phyloP scores from a whole-genome alignment of 2,329 filamentous ascomycete genomes.

The Ceratocystis huliohia region DNA sequence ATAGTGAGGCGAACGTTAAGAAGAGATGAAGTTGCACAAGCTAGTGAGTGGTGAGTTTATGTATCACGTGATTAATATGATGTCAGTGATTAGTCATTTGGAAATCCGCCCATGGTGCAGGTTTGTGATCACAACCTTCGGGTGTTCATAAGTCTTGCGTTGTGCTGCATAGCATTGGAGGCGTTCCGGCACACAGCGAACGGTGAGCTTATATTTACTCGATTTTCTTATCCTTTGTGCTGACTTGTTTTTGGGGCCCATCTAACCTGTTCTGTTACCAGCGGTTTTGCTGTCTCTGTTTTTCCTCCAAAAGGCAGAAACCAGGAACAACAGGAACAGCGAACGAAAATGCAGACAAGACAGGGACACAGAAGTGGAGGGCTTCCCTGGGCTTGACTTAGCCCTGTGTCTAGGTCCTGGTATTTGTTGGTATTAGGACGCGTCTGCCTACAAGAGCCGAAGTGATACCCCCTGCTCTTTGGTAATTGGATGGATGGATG shows the following conservation, averaged over 20 bases:
- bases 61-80: background rate
- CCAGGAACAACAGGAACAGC: background rate
- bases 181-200: no score
- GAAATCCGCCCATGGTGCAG: no score
- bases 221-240: no score
- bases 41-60: background rate
- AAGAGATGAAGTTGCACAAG: conserved; percentile 8
- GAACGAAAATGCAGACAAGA: background rate
- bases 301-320: background rate
- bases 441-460: background rate
- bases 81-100: background rate
- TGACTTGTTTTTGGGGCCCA: no score
- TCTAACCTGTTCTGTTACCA: no score
- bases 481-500: no score
- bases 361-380: background rate
- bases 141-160: background rate
- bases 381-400: no score
- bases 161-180: background rate
- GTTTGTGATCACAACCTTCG: background rate
- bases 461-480: no score
- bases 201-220: no score
- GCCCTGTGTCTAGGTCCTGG: no score
- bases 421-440: background rate
- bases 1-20: background rate
- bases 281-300: no score